phyloP scores from a whole-genome alignment of 2,329 filamentous ascomycete species.

The Fusarium zealandicum region DNA sequence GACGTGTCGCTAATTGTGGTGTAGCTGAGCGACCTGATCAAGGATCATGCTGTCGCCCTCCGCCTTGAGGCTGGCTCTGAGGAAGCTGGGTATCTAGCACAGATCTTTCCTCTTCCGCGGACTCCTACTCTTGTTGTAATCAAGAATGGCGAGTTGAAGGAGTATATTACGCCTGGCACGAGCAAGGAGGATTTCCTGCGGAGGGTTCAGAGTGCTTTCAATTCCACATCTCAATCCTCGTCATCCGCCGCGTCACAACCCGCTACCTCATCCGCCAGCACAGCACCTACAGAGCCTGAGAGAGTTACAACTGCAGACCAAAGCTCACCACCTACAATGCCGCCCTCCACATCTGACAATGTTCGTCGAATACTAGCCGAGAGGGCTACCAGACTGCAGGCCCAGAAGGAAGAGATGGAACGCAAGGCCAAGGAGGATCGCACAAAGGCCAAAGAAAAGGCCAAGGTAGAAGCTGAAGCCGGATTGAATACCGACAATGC shows the following conservation, averaged over 20 bases:
- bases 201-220: constrained; percentile 47
- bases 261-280: constrained; percentile 18
- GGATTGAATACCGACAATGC: constrained; percentile 43
- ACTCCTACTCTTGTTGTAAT: constrained; percentile 84
- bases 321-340: constrained; percentile 26
- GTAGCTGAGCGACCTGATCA: constrained; percentile 64
- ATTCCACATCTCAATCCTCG: constrained; percentile 29
- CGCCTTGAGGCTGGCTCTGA: constrained; percentile 75
- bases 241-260: constrained; percentile 24
- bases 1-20: constrained; percentile 22
- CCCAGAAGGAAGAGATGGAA: constrained; percentile 53
- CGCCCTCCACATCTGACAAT: constrained; percentile 43
- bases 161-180: constrained; percentile 74
- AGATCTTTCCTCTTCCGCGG: constrained; percentile 81
- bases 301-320: constrained; percentile 27
- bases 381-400: constrained; percentile 54
- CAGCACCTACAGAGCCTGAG: constrained; percentile 32
- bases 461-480: constrained; percentile 51
- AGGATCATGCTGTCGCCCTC: constrained; percentile 71
- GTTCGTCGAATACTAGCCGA: constrained; percentile 56
- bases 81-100: constrained; percentile 81
- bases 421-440: constrained; percentile 59
- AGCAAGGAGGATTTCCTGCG: constrained; percentile 71
- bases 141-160: constrained; percentile 77
- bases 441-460: constrained; percentile 56